Evolutionary conservation across 2,329 filamentous ascomycete species (phyloP).

Genomic region (Beauveria varroae): DNA sequence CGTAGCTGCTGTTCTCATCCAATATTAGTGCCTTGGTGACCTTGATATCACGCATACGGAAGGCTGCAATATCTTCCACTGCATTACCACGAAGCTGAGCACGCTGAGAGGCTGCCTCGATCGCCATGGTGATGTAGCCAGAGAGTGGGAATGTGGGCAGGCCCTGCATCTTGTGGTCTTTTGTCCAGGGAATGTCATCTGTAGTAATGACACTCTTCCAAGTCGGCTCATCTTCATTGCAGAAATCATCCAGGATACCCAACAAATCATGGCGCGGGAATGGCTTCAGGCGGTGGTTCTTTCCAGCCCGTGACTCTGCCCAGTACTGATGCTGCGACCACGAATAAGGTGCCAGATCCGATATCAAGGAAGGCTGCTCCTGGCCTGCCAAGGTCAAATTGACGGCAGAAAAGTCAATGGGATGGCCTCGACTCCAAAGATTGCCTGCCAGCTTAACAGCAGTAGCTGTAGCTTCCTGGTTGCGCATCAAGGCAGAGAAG

Average conservation of each 20-base stretch:
- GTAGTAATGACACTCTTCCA: conserved; percentile 42
- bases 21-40: conserved; percentile 21
- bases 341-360: conserved; percentile 39
- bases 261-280: conserved; percentile 38
- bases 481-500: conserved; percentile 40
- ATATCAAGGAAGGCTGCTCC: conserved; percentile 23
- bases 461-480: conserved; percentile 39
- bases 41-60: conserved; percentile 19
- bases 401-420: conserved; percentile 36
- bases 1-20: conserved; percentile 19
- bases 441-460: conserved; percentile 36
- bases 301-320: conserved; percentile 38
- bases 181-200: conserved; percentile 48
- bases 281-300: conserved; percentile 33
- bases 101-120: conserved; percentile 37
- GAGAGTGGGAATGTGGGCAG: conserved; percentile 48
- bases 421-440: conserved; percentile 37
- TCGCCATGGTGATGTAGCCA: conserved; percentile 43
- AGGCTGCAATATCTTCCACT: conserved; percentile 16
- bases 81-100: conserved; percentile 18
- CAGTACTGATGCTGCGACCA: conserved; percentile 42
- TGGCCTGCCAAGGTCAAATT: conserved; percentile 28
- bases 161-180: conserved; percentile 51
- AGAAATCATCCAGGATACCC: conserved; percentile 36
- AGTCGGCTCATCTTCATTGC: conserved; percentile 36